Evolutionary conservation across 1,284 basidiomycete species (phyloP).

Genomic region (Takashimella koratensis): DNA sequence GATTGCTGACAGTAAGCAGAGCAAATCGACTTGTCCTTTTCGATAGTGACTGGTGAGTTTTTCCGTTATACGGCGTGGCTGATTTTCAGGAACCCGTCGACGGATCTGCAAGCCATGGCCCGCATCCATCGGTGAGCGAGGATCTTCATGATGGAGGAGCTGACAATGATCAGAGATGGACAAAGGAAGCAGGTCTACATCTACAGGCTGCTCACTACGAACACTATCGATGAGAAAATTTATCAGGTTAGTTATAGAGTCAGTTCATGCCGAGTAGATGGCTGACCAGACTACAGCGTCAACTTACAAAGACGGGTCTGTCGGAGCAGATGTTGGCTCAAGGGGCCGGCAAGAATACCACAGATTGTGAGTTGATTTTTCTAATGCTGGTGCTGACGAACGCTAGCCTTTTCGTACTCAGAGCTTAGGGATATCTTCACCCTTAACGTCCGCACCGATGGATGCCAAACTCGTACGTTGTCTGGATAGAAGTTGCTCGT

Average conservation of each 20-base stretch:
- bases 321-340: constrained; percentile 55
- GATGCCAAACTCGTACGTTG: constrained; percentile 72
- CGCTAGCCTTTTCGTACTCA: constrained; percentile 71
- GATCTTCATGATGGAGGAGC: neutral
- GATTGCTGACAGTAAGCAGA: constrained; percentile 39
- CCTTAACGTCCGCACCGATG: constrained; percentile 66
- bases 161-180: constrained; percentile 69
- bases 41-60: constrained; percentile 82
- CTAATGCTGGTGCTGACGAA: constrained; percentile 44
- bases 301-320: constrained; percentile 91
- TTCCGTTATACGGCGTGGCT: neutral
- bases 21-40: constrained; percentile 73
- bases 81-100: constrained; percentile 45
- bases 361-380: constrained; percentile 69
- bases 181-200: constrained; percentile 90
- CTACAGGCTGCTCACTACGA: constrained; percentile 74
- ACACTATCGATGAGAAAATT: constrained; percentile 53
- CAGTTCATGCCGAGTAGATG: constrained; percentile 6
- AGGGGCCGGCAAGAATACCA: constrained; percentile 44
- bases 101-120: constrained; percentile 94
- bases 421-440: constrained; percentile 93
- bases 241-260: constrained; percentile 42
- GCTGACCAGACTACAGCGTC: constrained; percentile 57
- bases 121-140: constrained; percentile 76
- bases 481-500: neutral